Base-by-base conservation (phyloP, 1,284 basidiomycete species). In the Boletus semigastroideus region DNA sequence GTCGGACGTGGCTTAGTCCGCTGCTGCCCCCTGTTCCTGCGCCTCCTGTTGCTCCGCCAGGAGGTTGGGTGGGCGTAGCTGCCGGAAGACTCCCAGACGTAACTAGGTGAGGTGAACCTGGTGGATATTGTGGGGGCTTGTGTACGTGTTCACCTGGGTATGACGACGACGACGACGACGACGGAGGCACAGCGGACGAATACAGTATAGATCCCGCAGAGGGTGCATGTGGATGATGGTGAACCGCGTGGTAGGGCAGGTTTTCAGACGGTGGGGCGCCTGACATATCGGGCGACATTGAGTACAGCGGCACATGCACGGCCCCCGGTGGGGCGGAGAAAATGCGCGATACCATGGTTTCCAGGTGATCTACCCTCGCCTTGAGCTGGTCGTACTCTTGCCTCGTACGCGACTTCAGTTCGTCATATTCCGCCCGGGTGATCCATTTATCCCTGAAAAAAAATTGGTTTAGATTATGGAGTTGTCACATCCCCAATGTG, bases 371-470 rank as follows among this genome's bases (percentile, higher is more conserved):
- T 42, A 78, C 48, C 49, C 70, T 66, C 11, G 65, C 56, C 57
- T 70, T 78, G 58, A 82, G 72, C 40, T 79, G 74, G 49, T 82
- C 79, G 54, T 75, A 76, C 56, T 83, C 80, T 16, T 70, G 63
- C 46, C 73, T 68, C 28, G 45, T 62, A 36, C 66, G 62, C 31
- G 67, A 53, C 57, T 69, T 77, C 54, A 82, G 71, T 17, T 80
- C 76, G 11, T 82, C 81, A 55, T 77, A 80, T 52, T 82, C 80
- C 31, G 70, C 59, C 16, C 79, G 71, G 16, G 74, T 77, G 43
- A 83, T 78, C 56, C 81, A 82, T 55, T 82, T 82, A 58, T 82
- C 82, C 59, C 79, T 82, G 64, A 22, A 25, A 25, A 25, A 25
- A 25, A 5, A 25, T 22, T 22, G 45, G 49, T 31, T 43, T 49